A percentile compares a stretch with the other conserved stretches of the same genome.
phyloP scores from a whole-genome alignment of 805 yeast species.

The Debaryomyces maramus region DNA sequence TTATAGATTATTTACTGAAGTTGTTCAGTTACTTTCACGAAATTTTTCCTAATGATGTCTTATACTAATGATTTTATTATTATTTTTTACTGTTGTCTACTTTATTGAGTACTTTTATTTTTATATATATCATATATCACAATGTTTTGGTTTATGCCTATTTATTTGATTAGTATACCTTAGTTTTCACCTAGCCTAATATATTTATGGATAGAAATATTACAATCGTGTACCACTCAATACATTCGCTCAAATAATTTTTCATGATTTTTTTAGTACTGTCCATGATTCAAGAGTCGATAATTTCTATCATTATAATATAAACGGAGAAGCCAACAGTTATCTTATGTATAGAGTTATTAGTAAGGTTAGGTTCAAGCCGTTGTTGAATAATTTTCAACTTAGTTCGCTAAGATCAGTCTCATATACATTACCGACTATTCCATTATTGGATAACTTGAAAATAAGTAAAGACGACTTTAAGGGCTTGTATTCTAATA shows the following conservation, averaged over 20 bases:
- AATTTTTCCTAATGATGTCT: background rate
- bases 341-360: conserved; percentile 5
- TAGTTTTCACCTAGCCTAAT: no score
- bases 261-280: no score
- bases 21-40: background rate
- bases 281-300: no score
- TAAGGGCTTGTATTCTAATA: conserved; percentile 34
- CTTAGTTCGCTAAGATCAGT: conserved; percentile 12
- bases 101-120: background rate
- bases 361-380: conserved; percentile 4
- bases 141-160: no score
- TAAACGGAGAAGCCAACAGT: no score
- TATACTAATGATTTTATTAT: background rate
- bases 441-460: conserved; percentile 30
- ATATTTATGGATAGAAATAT: no score
- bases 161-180: no score
- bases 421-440: conserved; percentile 36
- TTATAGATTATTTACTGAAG: conserved; percentile 1
- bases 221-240: no score
- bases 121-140: no score
- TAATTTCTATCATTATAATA: no score
- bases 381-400: background rate
- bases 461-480: conserved; percentile 28
- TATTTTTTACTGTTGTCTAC: background rate
- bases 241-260: no score